These are phyloP conservation scores for Colletotrichum noveboracense DNA, from an alignment of 2,329 filamentous ascomycete species.

Conservation along the genomic window DNA sequence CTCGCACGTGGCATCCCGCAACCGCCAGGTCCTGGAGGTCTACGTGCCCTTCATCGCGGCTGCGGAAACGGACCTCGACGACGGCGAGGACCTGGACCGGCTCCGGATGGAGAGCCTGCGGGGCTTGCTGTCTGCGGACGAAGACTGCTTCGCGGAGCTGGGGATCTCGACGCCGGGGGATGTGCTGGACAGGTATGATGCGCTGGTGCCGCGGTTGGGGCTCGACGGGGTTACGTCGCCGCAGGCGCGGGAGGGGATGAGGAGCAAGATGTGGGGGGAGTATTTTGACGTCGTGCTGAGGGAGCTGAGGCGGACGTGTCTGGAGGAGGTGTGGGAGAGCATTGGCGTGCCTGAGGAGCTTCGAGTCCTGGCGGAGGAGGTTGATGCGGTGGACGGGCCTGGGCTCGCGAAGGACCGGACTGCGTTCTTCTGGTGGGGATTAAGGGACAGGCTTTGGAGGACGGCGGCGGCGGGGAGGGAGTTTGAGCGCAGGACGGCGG, in stretches of 20 bases:
- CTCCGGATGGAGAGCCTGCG: neutral
- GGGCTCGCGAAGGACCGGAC: neutral
- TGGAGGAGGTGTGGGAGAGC: neutral
- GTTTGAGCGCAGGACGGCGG: neutral
- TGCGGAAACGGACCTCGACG: neutral
- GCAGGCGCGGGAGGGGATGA: neutral
- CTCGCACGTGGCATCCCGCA: neutral
- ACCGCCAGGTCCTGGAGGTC: neutral
- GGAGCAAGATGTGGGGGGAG: neutral
- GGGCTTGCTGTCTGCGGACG: neutral
- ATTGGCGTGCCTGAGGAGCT: neutral
- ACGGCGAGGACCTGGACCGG: neutral
- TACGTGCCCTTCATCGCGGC: neutral
- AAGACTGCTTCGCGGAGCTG: neutral
- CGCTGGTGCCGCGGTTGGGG: neutral
- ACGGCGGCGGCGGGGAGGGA: neutral
- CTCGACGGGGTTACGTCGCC: neutral
- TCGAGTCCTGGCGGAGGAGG: neutral
- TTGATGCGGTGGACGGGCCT: neutral
- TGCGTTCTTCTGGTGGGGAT: neutral
- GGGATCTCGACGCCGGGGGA: neutral
- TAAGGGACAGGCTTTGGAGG: neutral
- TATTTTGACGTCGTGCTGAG: neutral
- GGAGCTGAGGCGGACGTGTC: neutral
- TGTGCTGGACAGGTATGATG: neutral